Evolutionary conservation across 2,329 filamentous ascomycete genomes (phyloP).

Genomic region (Aspergillus sp.): DNA sequence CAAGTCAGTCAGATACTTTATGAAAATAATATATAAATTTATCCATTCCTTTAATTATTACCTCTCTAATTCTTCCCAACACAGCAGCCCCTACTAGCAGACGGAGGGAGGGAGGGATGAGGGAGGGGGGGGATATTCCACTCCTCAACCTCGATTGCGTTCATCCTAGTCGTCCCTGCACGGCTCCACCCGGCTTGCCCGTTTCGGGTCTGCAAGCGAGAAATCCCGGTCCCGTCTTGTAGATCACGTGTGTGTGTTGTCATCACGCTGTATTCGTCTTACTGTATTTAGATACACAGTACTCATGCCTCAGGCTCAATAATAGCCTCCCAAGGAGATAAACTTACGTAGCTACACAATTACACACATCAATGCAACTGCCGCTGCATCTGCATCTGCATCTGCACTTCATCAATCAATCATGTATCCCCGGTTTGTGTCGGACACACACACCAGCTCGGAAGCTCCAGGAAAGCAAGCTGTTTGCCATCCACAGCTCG

Average conservation of each 20-base stretch:
- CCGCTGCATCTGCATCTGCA: neutral
- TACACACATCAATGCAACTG: neutral
- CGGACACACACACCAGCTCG: neutral
- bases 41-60: no score
- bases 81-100: no score
- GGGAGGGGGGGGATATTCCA: no score
- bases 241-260: conserved; percentile 13
- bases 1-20: no score
- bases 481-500: neutral
- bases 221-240: neutral
- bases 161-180: conserved; percentile 15
- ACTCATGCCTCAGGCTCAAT: neutral
- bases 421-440: neutral
- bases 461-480: conserved; percentile 5
- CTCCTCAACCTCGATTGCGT: conserved; percentile 8
- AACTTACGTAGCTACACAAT: neutral
- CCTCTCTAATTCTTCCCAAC: neutral
- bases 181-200: conserved; percentile 16
- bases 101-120: no score
- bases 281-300: neutral
- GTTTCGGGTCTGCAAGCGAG: conserved; percentile 19
- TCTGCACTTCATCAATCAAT: neutral
- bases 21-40: no score
- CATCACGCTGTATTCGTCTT: neutral
- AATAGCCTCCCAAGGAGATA: no score